These are phyloP conservation scores for Pyrenophora teres DNA, from an alignment of 2,329 filamentous ascomycete genomes.

Conservation along the genomic window DNA sequence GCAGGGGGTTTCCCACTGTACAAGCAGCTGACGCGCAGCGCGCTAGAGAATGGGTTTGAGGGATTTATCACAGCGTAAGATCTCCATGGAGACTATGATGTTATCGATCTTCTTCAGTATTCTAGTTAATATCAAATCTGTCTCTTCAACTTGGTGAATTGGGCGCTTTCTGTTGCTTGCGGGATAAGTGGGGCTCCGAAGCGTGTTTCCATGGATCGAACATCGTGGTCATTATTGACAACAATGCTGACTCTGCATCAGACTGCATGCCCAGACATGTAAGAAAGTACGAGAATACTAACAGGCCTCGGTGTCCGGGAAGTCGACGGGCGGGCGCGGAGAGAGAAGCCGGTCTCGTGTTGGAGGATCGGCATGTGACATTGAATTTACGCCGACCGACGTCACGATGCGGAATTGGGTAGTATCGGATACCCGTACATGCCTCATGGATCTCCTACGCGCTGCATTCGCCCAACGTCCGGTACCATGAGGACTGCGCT, in stretches of 20 bases:
- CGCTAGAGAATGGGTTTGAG: conserved; percentile 44
- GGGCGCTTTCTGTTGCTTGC: background rate
- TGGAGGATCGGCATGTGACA: conserved; percentile 18
- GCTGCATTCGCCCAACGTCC: conserved; percentile 23
- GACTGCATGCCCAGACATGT: too few relatives aligned
- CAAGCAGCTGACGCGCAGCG: conserved; percentile 46
- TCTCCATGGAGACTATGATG: too few relatives aligned
- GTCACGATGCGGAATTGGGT: conserved; percentile 23
- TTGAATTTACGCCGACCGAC: conserved; percentile 27
- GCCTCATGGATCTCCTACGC: conserved; percentile 35
- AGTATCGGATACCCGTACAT: conserved; percentile 1
- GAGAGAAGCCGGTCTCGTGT: conserved; percentile 6
- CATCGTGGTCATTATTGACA: too few relatives aligned
- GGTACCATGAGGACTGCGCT: conserved; percentile 57
- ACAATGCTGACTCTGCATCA: too few relatives aligned
- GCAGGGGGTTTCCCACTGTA: conserved; percentile 51
- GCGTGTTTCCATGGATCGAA: too few relatives aligned
- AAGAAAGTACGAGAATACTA: background rate
- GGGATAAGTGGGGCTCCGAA: background rate
- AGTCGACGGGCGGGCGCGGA: background rate
- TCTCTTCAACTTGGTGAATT: background rate
- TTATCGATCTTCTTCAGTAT: too few relatives aligned
- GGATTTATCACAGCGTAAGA: conserved; percentile 41
- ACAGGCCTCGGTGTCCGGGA: background rate
- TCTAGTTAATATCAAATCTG: background rate